Percentiles rank a stretch among this genome's conserved stretches.
Evolutionary conservation across 2,329 filamentous ascomycete genomes (phyloP).

Genomic region (Penicillium hordei): DNA sequence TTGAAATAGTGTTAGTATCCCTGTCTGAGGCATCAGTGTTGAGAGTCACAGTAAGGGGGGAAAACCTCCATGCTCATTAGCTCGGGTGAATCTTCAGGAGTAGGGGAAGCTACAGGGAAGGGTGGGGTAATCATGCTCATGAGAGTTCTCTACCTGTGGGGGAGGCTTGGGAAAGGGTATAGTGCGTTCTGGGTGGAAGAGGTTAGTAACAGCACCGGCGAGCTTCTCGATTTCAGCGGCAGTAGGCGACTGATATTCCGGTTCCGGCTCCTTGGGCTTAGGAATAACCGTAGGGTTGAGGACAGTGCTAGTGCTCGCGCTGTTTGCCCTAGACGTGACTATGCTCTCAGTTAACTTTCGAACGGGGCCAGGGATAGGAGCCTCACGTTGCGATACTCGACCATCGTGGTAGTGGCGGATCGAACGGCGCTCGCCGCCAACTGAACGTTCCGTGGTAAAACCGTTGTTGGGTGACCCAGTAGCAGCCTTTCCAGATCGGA

Average conservation of each 20-base stretch:
- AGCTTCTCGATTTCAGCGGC: neutral
- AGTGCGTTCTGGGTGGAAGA: neutral
- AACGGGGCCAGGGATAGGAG: neutral
- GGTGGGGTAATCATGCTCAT: neutral
- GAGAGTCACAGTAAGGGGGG: neutral
- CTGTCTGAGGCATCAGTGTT: no score
- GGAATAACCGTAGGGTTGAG: neutral
- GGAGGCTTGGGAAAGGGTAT: no score
- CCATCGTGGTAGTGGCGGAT: neutral
- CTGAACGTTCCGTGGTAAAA: neutral
- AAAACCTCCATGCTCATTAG: neutral
- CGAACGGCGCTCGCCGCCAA: constrained; percentile 1
- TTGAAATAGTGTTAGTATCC: neutral
- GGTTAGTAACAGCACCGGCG: neutral
- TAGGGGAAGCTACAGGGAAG: neutral
- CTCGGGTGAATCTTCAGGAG: neutral
- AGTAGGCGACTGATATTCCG: neutral
- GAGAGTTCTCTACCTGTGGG: no score
- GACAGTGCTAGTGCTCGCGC: neutral
- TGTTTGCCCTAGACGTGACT: neutral
- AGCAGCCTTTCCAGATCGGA: neutral
- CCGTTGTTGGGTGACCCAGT: neutral
- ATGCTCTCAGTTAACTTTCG: neutral
- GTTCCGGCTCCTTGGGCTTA: neutral
- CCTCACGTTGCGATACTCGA: neutral